phyloP scores from a whole-genome alignment of 257 asterid species.

The Gentiana straminea region DNA sequence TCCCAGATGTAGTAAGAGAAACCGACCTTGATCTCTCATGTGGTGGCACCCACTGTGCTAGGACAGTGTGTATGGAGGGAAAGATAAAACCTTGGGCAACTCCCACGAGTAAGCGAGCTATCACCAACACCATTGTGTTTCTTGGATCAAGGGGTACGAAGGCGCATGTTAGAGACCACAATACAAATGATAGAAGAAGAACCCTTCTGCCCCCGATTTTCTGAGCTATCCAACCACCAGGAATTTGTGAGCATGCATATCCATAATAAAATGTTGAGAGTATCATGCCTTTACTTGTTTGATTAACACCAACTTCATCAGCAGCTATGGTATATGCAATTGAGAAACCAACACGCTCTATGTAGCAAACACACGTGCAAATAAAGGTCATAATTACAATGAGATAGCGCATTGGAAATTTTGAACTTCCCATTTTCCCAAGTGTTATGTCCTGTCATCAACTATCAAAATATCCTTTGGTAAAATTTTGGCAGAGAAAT shows the following conservation, averaged over 20 bases:
- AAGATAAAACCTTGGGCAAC: slow-evolving; percentile 95
- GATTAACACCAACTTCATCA: slow-evolving; percentile 72
- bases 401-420: slow-evolving; percentile 53
- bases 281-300: slow-evolving; percentile 77
- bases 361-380: slow-evolving; percentile 87
- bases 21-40: slow-evolving; percentile 85
- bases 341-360: slow-evolving; percentile 90
- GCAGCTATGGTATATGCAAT: slow-evolving; percentile 90
- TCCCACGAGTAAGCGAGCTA: slow-evolving; percentile 89
- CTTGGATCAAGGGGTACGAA: slow-evolving; percentile 72
- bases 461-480: slow-evolving; percentile 2
- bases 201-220: slow-evolving; percentile 76
- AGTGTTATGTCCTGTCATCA: slow-evolving; percentile 28
- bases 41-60: slow-evolving; percentile 94
- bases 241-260: slow-evolving; percentile 87
- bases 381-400: slow-evolving; percentile 67
- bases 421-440: slow-evolving; percentile 44
- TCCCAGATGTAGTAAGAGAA: slow-evolving; percentile 81
- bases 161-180: slow-evolving; percentile 86
- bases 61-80: slow-evolving; percentile 90
- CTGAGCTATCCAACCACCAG: slow-evolving; percentile 99
- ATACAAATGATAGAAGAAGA: slow-evolving; percentile 63
- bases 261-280: slow-evolving; percentile 88
- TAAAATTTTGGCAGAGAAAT: background rate
- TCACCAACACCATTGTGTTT: slow-evolving; percentile 40